phyloP scores from a whole-genome alignment of 2,329 filamentous ascomycete species.

The Clonostachys byssicola region DNA sequence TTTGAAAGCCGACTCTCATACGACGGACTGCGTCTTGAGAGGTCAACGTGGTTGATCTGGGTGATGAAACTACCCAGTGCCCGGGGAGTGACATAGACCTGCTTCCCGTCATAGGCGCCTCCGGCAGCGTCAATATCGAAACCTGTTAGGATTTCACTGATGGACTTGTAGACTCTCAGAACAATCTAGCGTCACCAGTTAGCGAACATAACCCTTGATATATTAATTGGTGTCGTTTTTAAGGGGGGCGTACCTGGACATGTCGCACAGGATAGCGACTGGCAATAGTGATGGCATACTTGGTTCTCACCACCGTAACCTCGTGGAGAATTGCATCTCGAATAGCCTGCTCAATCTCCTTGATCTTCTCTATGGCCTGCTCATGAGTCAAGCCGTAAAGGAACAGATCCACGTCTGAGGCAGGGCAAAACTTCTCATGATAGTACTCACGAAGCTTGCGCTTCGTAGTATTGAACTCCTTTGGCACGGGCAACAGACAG shows the following conservation, averaged over 20 bases:
- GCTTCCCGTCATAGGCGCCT: constrained; percentile 73
- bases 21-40: constrained; percentile 75
- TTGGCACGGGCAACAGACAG: constrained; percentile 67
- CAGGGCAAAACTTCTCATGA: constrained; percentile 75
- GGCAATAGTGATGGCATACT: constrained; percentile 82
- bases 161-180: constrained; percentile 76
- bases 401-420: constrained; percentile 85
- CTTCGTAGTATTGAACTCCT: constrained; percentile 58
- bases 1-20: constrained; percentile 87
- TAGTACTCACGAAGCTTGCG: constrained; percentile 68
- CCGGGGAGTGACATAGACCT: constrained; percentile 75
- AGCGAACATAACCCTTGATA: no score
- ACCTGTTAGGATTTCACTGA: constrained; percentile 80
- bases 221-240: neutral
- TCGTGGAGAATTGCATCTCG: constrained; percentile 77
- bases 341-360: constrained; percentile 72
- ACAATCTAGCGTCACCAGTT: constrained; percentile 56
- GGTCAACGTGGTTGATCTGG: constrained; percentile 76
- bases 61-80: constrained; percentile 77
- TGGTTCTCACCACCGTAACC: constrained; percentile 79
- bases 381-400: constrained; percentile 76
- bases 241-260: constrained; percentile 49
- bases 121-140: constrained; percentile 87
- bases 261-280: constrained; percentile 81
- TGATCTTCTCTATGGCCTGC: constrained; percentile 78